These are phyloP conservation scores for Alternaria rosae DNA, from an alignment of 2,329 filamentous ascomycete genomes.

Conservation along the genomic window DNA sequence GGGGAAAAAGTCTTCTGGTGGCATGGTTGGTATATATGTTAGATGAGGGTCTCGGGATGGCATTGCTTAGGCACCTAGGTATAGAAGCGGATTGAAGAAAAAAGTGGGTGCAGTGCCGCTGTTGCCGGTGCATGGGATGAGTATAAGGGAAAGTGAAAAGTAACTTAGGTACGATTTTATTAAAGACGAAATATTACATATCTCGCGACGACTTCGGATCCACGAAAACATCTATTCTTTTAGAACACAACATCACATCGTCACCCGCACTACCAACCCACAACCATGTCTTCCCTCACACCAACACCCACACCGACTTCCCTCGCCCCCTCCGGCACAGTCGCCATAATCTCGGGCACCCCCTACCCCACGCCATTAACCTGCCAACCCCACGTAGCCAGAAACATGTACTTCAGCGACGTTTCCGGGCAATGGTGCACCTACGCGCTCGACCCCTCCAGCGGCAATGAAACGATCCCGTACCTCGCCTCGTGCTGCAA, in stretches of 20 bases:
- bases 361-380: background rate
- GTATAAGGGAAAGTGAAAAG: background rate
- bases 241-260: background rate
- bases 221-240: background rate
- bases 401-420: background rate
- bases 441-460: rapidly evolving
- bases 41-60: background rate
- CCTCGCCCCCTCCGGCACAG: background rate
- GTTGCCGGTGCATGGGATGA: background rate
- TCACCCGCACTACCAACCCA: background rate
- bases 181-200: background rate
- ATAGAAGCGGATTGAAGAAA: too few species aligned
- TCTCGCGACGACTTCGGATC: background rate
- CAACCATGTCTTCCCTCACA: background rate
- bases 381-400: background rate
- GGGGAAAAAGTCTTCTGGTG: background rate
- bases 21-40: background rate
- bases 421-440: rapidly evolving
- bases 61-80: too few species aligned
- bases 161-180: background rate
- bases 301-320: too few species aligned
- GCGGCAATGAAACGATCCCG: background rate
- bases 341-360: background rate
- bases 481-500: background rate
- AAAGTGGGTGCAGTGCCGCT: background rate